Percentiles rank a stretch among this genome's conserved stretches.
Evolutionary conservation across 148 eudicot species (phyloP).

Genomic region (Polygonum aviculare): DNA sequence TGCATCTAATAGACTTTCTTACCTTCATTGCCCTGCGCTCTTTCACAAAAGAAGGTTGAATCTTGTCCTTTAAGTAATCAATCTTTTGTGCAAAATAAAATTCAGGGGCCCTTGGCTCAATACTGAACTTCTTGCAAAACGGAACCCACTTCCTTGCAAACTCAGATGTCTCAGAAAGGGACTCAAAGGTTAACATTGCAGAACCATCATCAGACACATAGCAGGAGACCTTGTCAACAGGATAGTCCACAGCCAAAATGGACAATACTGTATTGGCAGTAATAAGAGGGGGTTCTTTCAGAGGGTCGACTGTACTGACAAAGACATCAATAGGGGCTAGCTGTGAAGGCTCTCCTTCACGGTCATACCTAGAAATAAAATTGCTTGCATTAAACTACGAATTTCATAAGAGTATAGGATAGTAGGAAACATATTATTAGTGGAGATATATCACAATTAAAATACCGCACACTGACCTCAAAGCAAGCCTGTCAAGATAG

Average conservation of each 20-base stretch:
- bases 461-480: constrained; percentile 38
- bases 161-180: constrained; percentile 90
- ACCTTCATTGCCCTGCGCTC: constrained; percentile 99
- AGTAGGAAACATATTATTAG: background rate
- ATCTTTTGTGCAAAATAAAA: constrained; percentile 90
- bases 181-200: constrained; percentile 86
- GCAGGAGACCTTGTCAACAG: constrained; percentile 94
- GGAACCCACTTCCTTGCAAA: constrained; percentile 98
- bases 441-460: constrained; percentile 8
- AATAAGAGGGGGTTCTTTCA: constrained; percentile 93
- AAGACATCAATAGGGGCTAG: constrained; percentile 84
- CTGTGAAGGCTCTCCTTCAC: constrained; percentile 96
- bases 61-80: constrained; percentile 87
- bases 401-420: background rate
- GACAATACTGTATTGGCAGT: constrained; percentile 96
- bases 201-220: constrained; percentile 98
- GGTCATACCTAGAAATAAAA: constrained; percentile 52
- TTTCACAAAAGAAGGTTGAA: constrained; percentile 95
- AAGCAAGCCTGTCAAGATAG: constrained; percentile 83
- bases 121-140: constrained; percentile 83
- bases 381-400: background rate
- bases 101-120: constrained; percentile 98
- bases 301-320: constrained; percentile 97
- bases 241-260: constrained; percentile 92
- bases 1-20: constrained; percentile 1